These are phyloP conservation scores for Diaporthe eres DNA, from an alignment of 2,329 filamentous ascomycete genomes.

Conservation along the genomic window DNA sequence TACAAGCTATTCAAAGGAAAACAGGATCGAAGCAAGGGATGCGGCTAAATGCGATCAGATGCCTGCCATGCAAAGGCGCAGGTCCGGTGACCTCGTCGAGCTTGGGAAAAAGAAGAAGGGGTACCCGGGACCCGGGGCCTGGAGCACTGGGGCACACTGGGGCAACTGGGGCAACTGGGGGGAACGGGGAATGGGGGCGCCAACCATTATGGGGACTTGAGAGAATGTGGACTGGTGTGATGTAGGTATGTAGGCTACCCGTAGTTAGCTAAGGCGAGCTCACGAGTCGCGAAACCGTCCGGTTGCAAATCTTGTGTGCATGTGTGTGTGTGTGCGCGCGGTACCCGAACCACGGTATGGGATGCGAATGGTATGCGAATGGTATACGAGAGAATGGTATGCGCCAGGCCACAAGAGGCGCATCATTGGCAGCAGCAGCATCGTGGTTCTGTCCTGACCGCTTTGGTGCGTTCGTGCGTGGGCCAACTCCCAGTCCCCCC, in stretches of 20 bases:
- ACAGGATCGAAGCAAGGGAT: conserved; percentile 34
- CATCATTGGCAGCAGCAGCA: conserved; percentile 13
- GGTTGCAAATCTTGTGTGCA: conserved; percentile 4
- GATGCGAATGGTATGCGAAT: conserved; percentile 13
- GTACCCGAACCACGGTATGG: conserved; percentile 4
- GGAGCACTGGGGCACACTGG: not conserved
- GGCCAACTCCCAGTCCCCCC: not conserved
- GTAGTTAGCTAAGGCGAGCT: not conserved
- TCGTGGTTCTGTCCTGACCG: conserved; percentile 18
- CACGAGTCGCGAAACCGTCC: conserved; percentile 22
- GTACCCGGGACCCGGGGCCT: conserved; percentile 7
- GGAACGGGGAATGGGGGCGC: not conserved
- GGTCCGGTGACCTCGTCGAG: conserved; percentile 27
- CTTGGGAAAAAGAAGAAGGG: not conserved
- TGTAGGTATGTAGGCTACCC: not conserved
- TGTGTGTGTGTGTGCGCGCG: not conserved
- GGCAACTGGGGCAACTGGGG: not conserved
- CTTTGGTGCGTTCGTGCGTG: conserved; percentile 22
- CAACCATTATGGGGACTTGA: conserved; percentile 10
- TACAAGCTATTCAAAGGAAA: conserved; percentile 30
- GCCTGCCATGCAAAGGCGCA: conserved; percentile 28
- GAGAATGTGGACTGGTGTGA: conserved; percentile 17
- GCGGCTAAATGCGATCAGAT: conserved; percentile 34
- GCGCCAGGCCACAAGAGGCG: not conserved
- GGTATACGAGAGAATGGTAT: not conserved